Evolutionary conservation across 2,329 filamentous ascomycete species (phyloP), one percentile per base, ranked within the genome.

Genomic region (Aspergillus jensenii): DNA sequence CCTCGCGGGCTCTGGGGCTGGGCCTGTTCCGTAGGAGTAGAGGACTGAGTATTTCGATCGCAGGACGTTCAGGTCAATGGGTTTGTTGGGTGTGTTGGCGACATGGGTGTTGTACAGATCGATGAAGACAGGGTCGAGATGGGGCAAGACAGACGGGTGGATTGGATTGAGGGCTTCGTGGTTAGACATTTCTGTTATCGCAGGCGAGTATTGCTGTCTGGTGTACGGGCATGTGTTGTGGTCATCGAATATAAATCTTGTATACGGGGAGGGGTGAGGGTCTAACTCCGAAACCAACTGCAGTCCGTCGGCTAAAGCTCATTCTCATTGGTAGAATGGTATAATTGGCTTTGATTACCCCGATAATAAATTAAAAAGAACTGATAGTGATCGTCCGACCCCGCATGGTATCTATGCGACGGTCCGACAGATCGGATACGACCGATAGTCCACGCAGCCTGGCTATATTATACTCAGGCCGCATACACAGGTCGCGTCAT

Each of bases 111-210:
- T 81, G 72, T 82, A 82, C 52, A 82, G 76, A 52, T 79, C 71
- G 58, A 80, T 70, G 59, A 81, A 82, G 44, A 69, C 70, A 5
- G 79, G 78, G 65, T 82, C 79, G 23, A 82, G 69, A 52, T 76
- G 76, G 54, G 75, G 75, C 19, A 76, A 72, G 66, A 82, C 74
- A 5, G 77, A 76, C 19, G 79, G 77, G 62, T 80, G 79, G 55
- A 82, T 74, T 19, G 79, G 78, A 65, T 82, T 81, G 49, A 82
- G 72, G 21, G 75, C 75, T 68, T 80, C 78, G 64, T 80, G 76
- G 14, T 27, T 52, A 11, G 40, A n/a, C 40, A 43, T 31, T 31
- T 31, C 2, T 25, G 23, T 25, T 31, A 11, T 11, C 7, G 23
- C 23, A 25, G 23, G 23, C 23, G 6, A 25, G 6, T 25, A 25